Evolutionary conservation across 306 rosid species (phyloP).

Genomic region (Castanea sativa): DNA sequence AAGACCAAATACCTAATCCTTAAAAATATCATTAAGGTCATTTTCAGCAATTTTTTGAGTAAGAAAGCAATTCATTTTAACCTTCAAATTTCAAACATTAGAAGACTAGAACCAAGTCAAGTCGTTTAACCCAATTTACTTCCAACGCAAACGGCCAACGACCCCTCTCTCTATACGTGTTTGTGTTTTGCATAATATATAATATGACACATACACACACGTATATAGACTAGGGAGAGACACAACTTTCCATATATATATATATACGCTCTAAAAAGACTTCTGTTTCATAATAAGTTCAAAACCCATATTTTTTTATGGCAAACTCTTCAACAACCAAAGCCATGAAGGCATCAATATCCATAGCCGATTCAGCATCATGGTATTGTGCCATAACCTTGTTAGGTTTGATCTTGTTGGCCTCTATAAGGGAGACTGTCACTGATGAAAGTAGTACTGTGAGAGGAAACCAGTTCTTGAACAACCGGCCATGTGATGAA

Average conservation of each 20-base stretch:
- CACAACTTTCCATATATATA: not conserved
- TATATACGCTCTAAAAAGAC: not conserved
- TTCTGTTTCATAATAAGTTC: not conserved
- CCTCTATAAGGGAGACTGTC: slow-evolving; percentile 38
- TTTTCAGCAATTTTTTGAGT: not conserved
- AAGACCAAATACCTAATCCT: not conserved
- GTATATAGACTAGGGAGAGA: not conserved
- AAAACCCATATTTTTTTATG: slow-evolving; percentile 1
- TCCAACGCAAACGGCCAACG: slow-evolving; percentile 32
- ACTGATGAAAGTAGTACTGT: not conserved
- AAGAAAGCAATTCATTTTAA: not conserved
- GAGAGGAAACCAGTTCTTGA: slow-evolving; percentile 33
- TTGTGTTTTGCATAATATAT: not conserved
- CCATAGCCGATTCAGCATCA: slow-evolving; percentile 47
- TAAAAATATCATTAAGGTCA: not conserved
- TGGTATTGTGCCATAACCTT: slow-evolving; percentile 56
- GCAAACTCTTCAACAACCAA: slow-evolving; percentile 6
- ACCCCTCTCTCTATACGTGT: not conserved
- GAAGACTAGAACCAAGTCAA: slow-evolving; percentile 20
- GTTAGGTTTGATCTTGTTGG: slow-evolving; percentile 49
- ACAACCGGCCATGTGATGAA: slow-evolving; percentile 41
- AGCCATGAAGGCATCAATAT: not conserved
- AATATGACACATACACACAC: not conserved
- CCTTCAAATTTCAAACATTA: not conserved
- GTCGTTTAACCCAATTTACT: slow-evolving; percentile 27